Evolutionary conservation across 139 green algal species (phyloP).

Genomic region (Penium margaritaceum): DNA sequence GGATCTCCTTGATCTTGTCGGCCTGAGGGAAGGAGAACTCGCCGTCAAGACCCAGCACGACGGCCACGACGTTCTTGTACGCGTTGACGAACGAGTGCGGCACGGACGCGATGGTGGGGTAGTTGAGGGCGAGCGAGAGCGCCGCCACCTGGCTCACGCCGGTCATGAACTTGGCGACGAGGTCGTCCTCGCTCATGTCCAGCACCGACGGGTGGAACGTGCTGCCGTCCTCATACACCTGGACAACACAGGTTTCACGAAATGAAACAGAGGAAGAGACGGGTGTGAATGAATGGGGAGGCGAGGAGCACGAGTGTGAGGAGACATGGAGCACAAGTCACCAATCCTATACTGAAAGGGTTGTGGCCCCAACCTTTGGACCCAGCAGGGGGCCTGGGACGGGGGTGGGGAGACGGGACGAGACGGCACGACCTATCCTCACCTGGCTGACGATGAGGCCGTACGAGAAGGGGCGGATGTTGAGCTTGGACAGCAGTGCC

Average conservation of each 20-base stretch:
- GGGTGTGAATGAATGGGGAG: no score
- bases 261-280: no score
- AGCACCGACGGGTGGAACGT: constrained; percentile 83
- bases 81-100: constrained; percentile 90
- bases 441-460: constrained; percentile 53
- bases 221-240: constrained; percentile 79
- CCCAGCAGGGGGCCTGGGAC: no score
- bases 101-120: constrained; percentile 80
- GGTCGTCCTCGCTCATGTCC: constrained; percentile 88
- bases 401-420: no score
- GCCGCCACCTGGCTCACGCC: constrained; percentile 79
- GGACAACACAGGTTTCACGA: no score
- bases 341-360: no score
- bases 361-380: no score
- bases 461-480: constrained; percentile 97
- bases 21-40: constrained; percentile 54
- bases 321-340: no score
- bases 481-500: constrained; percentile 94
- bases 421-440: no score
- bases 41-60: constrained; percentile 50
- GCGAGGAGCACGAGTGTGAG: no score
- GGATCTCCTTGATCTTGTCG: no score
- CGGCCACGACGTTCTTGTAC: constrained; percentile 97
- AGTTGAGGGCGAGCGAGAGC: constrained; percentile 70
- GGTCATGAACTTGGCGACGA: constrained; percentile 58